A percentile compares a stretch with the other conserved stretches of the same genome.
phyloP scores from a whole-genome alignment of 2,329 filamentous ascomycete genomes.

The Aureobasidium lini region DNA sequence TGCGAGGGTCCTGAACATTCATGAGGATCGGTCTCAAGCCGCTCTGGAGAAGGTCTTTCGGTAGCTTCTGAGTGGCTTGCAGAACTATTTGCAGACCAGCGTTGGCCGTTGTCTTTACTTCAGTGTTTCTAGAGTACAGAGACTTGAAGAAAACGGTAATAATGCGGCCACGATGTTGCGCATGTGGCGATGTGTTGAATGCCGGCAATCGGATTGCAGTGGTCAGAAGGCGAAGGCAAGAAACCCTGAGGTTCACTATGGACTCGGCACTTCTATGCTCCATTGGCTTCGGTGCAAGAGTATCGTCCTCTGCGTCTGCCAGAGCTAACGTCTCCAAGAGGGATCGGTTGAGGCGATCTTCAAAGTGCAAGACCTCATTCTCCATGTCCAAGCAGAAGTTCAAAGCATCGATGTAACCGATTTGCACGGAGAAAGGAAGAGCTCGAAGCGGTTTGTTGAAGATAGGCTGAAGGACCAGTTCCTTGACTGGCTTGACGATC shows the following conservation, averaged over 20 bases:
- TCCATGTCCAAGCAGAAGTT: constrained; percentile 90
- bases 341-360: constrained; percentile 81
- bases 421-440: constrained; percentile 88
- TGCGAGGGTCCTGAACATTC: constrained; percentile 88
- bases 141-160: constrained; percentile 98
- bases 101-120: constrained; percentile 90
- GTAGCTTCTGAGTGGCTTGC: constrained; percentile 80
- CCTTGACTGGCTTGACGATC: constrained; percentile 81
- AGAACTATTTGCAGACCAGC: constrained; percentile 82
- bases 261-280: constrained; percentile 94
- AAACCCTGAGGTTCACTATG: constrained; percentile 84
- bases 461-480: constrained; percentile 80
- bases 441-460: constrained; percentile 92
- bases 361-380: constrained; percentile 81
- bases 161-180: constrained; percentile 53
- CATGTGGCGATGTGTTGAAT: constrained; percentile 67
- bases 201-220: constrained; percentile 91
- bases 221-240: constrained; percentile 86
- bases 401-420: constrained; percentile 96
- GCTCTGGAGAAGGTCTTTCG: constrained; percentile 90
- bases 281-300: constrained; percentile 80
- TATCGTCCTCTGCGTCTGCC: constrained; percentile 90
- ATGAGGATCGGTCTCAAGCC: constrained; percentile 92
- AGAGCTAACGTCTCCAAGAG: constrained; percentile 90
- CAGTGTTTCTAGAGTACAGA: constrained; percentile 83